Conservation (phyloP, 169 alveolate species). For the Plasmodium knowlesi region DNA sequence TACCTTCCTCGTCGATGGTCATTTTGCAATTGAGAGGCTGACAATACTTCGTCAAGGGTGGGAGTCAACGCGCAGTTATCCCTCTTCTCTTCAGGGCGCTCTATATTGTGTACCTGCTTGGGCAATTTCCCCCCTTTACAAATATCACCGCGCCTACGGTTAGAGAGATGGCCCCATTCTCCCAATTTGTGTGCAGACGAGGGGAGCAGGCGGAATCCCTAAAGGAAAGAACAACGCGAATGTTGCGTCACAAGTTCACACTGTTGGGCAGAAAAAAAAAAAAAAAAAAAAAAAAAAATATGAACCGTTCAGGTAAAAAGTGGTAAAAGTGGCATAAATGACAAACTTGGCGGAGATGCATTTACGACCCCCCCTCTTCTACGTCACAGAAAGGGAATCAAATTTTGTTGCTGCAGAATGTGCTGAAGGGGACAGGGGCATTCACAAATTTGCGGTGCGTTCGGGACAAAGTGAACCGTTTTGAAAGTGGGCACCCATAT, state of each 20-base stretch:
- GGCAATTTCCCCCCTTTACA: neutral
- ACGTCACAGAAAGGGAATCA: neutral
- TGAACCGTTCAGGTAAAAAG: neutral
- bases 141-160: neutral
- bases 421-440: neutral
- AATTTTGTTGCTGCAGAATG: neutral
- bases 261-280: neutral
- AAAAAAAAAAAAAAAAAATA: neutral
- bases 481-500: neutral
- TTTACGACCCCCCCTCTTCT: neutral
- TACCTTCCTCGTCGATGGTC: neutral
- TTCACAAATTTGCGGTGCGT: neutral
- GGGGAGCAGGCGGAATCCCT: neutral
- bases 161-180: neutral
- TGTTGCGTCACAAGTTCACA: neutral
- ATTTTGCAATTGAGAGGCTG: neutral
- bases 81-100: neutral
- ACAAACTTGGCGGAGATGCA: neutral
- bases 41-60: neutral
- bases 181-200: neutral
- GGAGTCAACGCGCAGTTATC: neutral
- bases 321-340: neutral
- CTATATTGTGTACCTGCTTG: neutral
- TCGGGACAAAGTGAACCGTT: neutral
- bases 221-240: neutral